A percentile compares a stretch with the other conserved stretches of the same genome.
phyloP scores from a whole-genome alignment of 208 protist species.

The Leishmania arabica region DNA sequence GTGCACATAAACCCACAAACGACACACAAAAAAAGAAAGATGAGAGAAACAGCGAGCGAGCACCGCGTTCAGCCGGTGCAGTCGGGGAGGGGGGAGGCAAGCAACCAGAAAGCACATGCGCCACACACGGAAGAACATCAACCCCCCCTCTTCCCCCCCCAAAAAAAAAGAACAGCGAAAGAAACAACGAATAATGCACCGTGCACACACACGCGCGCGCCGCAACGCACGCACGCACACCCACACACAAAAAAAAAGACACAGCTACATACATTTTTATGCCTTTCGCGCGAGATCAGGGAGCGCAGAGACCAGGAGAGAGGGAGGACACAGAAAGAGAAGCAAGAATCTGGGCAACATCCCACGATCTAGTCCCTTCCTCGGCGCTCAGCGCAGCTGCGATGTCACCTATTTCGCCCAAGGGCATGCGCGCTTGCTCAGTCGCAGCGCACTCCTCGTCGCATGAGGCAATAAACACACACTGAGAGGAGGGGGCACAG shows the following conservation, averaged over 20 bases:
- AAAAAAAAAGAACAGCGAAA: not conserved
- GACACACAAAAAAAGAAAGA: not conserved
- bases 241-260: constrained; percentile 4
- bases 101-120: not conserved
- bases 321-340: not conserved
- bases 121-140: not conserved
- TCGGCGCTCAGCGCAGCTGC: not conserved
- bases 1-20: not conserved
- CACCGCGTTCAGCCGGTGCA: not conserved
- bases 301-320: not conserved
- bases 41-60: not conserved
- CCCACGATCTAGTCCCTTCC: not conserved
- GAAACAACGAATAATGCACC: not conserved
- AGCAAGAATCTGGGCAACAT: not conserved
- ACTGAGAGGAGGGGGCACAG: not conserved
- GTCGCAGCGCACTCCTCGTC: too few relatives aligned
- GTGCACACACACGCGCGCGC: not conserved
- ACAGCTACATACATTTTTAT: constrained; percentile 3
- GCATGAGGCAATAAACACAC: not conserved
- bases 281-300: not conserved
- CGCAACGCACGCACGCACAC: not conserved
- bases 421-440: not conserved
- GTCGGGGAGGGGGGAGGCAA: not conserved
- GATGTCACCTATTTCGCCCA: not conserved
- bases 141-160: not conserved